Conservation (phyloP, 495 filamentous ascomycete genomes). For the Penicillium bovifimosum region DNA sequence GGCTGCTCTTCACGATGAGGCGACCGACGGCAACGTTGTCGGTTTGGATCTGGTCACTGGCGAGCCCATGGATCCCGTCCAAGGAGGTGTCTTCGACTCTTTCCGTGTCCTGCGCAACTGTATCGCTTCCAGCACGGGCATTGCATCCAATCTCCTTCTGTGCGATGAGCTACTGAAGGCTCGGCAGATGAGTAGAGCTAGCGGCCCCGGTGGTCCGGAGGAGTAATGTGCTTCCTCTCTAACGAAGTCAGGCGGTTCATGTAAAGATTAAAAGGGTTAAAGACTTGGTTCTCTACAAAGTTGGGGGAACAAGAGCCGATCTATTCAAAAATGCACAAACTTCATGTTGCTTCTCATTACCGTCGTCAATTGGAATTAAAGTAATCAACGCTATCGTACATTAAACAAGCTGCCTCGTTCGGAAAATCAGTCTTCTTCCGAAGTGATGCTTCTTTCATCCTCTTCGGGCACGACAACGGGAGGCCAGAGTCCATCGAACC, state of each 20-base stretch:
- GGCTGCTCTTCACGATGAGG: constrained; percentile 79
- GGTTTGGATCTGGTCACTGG: constrained; percentile 83
- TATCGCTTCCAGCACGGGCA: constrained; percentile 88
- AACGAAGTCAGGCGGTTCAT: constrained; percentile 21
- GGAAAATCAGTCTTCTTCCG: constrained; percentile 10
- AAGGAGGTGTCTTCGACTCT: constrained; percentile 90
- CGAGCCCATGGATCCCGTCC: constrained; percentile 91
- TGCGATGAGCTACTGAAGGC: constrained; percentile 98
- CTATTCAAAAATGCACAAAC: constrained; percentile 28
- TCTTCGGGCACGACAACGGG: constrained; percentile 10
- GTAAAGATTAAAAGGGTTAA: constrained; percentile 24
- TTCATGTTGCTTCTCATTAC: constrained; percentile 10
- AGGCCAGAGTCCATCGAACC: constrained; percentile 38
- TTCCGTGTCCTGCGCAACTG: constrained; percentile 92
- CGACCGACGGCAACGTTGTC: constrained; percentile 74
- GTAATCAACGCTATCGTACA: constrained; percentile 10
- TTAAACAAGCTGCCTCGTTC: neutral
- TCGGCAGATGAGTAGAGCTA: constrained; percentile 71
- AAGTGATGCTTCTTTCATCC: neutral
- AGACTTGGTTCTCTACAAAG: constrained; percentile 9
- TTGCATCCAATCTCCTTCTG: constrained; percentile 89
- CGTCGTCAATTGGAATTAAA: constrained; percentile 8
- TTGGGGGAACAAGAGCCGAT: constrained; percentile 16
- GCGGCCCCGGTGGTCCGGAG: constrained; percentile 43
- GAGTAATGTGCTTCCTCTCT: constrained; percentile 33